Base-by-base conservation (phyloP, 1,139 yeast species). In the Blastobotrys serpentis region DNA sequence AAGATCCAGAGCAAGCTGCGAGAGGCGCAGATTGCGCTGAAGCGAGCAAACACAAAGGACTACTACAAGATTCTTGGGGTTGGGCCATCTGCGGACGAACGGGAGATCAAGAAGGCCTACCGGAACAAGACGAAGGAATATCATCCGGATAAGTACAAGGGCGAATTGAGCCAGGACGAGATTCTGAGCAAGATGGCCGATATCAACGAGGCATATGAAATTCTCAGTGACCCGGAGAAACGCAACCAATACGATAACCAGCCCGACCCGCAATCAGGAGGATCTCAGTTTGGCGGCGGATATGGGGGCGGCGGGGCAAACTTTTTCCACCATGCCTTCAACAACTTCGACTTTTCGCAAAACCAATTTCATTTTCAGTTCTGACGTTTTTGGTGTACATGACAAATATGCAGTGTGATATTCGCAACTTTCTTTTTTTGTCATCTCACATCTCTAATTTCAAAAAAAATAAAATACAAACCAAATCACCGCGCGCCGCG, bases 201-300 rank as follows among this genome's bases (percentile, higher is more conserved):
- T 46, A 86, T 92, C 55, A 92, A 92, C 66, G 88, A 85, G 63
- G 98, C 98, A 0, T 90, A 92, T 64, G 98, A 90, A 62, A 82
- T 85, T 2, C 72, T 92, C 43, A 78, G 90, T 7, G 80, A 85
- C 56, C 77, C 78, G 2, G 86, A 82, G 44, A 71, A 78, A 52
- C 77, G 83, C 50, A 78, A 73, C 50, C 74, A 84, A 46, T 87
- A 85, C 61, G 95, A 87, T 61, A 58, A 72, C 32, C 86, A 23
- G 85, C 23, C 78, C 75, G 46, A n/a, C n/a, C n/a, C n/a, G n/a
- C n/a, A n/a, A n/a, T n/a, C n/a, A n/a, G n/a, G n/a, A n/a, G n/a
- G n/a, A n/a, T n/a, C n/a, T n/a, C n/a, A n/a, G n/a, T n/a, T n/a
- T n/a, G n/a, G n/a, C n/a, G n/a, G n/a, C n/a, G n/a, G n/a, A n/a